Base-by-base conservation (phyloP, 192 early-diverging fungal genomes). In the Podochytrium sp. region DNA sequence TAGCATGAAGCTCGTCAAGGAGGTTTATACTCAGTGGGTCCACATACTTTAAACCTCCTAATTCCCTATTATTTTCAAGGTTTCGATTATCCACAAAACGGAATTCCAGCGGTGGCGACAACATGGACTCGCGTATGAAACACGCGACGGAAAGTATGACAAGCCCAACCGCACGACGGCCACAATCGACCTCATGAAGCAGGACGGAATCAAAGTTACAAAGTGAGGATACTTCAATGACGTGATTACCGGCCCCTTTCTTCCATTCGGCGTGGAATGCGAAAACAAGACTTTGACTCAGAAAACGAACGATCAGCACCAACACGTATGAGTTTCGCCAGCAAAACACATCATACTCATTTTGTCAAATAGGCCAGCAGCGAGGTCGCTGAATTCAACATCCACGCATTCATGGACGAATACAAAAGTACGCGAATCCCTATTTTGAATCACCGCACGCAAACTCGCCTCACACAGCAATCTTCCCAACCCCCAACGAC, bases 171-270 rank as follows among this genome's bases (percentile, higher is more conserved):
- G 80, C 1, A 78, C 84, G 16, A 65, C 82, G 49, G 87, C 87
- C 2, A 87, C 87, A 6, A 78, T 83, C 0, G 80, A 79, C 7
- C 27, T 47, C 5, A 47, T 87, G 69, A 83, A 80, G 47, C 51
- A 73, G 61, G 73, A 77, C 52, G 75, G 78, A 2, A 29, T 78
- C 30, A 33, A 23, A 5, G 83, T 84, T 1, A 32, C 60, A 7
- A 89, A 89, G 58, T 89, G 84, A 83, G 86, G 86, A 12, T 80
- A 80, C 53, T 89, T 89, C 65, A 76, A 78, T 42, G 88, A 89
- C 58, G 74, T 87, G 16, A 65, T 83, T 3, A 52, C 77, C 27
- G 88, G 88, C 1, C 88, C 88, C 16, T 89, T 83, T 58, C n/a
- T 80, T 30, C 76, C 81, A 12, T 88, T 76, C 74, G 85, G 87